phyloP scores from a whole-genome alignment of 140 eudicot genomes.

The Ambrosia hybrid region DNA sequence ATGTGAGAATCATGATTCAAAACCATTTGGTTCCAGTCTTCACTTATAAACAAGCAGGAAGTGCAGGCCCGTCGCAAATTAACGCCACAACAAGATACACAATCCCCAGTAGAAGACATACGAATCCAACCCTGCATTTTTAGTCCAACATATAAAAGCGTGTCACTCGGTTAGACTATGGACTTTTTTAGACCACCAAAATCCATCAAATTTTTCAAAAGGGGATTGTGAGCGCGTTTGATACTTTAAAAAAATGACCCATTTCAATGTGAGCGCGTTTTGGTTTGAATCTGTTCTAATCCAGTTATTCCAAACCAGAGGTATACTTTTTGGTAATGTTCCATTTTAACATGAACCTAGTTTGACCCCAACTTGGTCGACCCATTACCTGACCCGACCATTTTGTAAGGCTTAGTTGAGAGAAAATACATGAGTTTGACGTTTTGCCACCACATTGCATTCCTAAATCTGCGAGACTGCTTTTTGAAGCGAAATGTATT shows the following conservation, averaged over 20 bases:
- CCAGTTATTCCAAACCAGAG: background rate
- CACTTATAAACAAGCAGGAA: slow-evolving; percentile 59
- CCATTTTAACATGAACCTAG: background rate
- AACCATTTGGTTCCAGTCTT: slow-evolving; percentile 8
- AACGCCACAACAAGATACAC: slow-evolving; percentile 69
- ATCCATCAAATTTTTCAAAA: too few relatives aligned
- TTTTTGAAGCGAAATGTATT: slow-evolving; percentile 78
- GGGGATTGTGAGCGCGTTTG: too few relatives aligned
- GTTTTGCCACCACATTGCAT: slow-evolving; percentile 88
- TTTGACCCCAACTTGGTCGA: background rate
- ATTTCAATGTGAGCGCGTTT: background rate
- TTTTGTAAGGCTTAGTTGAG: slow-evolving; percentile 11
- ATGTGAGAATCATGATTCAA: background rate
- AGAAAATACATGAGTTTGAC: slow-evolving; percentile 72
- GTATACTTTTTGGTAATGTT: background rate
- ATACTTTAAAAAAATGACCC: background rate
- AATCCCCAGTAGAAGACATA: slow-evolving; percentile 56
- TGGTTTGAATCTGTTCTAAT: background rate
- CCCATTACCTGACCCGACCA: background rate
- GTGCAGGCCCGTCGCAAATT: slow-evolving; percentile 65
- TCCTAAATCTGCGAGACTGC: slow-evolving; percentile 75
- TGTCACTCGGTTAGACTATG: too few relatives aligned
- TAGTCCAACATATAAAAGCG: background rate
- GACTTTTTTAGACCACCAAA: too few relatives aligned
- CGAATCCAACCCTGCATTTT: slow-evolving; percentile 62